Percentiles rank a stretch among this genome's conserved stretches.
These are phyloP conservation scores for Reutealis trisperma DNA, from an alignment of 345 rosid species.

Conservation along the genomic window DNA sequence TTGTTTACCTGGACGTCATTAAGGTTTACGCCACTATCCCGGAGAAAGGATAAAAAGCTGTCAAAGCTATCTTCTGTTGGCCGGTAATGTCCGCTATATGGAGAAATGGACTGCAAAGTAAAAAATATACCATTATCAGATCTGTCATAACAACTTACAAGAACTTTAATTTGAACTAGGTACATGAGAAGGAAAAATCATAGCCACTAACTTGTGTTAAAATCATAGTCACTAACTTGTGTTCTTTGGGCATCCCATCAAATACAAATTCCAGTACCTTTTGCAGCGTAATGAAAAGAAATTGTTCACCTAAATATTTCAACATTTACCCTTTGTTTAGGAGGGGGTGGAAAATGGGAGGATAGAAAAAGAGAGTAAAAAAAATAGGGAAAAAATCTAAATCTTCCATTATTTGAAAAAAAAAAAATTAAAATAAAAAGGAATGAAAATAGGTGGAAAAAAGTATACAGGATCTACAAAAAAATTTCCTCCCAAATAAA, in stretches of 20 bases:
- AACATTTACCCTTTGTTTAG: too few relatives aligned
- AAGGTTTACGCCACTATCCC: conserved; percentile 66
- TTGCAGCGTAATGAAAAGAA: not conserved
- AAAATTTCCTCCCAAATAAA: too few relatives aligned
- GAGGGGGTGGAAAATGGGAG: too few relatives aligned
- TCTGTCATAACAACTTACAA: not conserved
- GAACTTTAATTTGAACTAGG: not conserved
- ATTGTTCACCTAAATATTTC: not conserved
- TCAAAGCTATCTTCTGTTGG: conserved; percentile 75
- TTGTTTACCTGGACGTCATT: conserved; percentile 63
- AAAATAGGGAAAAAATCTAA: too few relatives aligned
- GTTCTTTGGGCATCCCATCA: not conserved
- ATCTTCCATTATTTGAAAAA: too few relatives aligned
- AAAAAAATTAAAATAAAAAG: too few relatives aligned
- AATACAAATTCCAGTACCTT: not conserved
- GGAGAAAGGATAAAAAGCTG: conserved; percentile 59
- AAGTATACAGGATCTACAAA: too few relatives aligned
- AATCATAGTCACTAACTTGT: not conserved
- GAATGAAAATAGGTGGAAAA: too few relatives aligned
- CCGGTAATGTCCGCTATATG: conserved; percentile 92
- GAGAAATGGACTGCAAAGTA: conserved; percentile 67
- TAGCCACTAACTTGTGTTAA: not conserved
- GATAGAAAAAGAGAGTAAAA: too few relatives aligned
- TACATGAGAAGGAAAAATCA: not conserved
- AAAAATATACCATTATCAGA: conserved; percentile 12